These are phyloP conservation scores for Benincasa hispida DNA, from an alignment of 306 rosid genomes.

Conservation along the genomic window DNA sequence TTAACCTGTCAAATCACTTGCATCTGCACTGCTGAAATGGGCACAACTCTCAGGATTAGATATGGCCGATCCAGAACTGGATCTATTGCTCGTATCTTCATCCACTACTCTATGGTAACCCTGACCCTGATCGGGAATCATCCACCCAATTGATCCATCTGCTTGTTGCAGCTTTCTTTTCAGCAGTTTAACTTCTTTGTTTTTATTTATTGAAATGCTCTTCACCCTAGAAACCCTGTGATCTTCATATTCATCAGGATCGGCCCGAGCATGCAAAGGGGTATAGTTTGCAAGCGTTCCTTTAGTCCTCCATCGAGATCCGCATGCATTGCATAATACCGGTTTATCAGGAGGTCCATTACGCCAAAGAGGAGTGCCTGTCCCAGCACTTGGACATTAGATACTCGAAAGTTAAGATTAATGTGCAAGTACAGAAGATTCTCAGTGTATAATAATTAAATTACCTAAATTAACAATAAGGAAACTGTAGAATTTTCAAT, in stretches of 20 bases:
- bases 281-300: slow-evolving; percentile 96
- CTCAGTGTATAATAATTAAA: background rate
- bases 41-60: slow-evolving; percentile 96
- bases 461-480: background rate
- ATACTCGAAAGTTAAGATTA: slow-evolving; percentile 8
- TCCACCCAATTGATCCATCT: slow-evolving; percentile 29
- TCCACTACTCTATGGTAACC: slow-evolving; percentile 49
- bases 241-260: slow-evolving; percentile 70
- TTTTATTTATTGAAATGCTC: slow-evolving; percentile 55
- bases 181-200: slow-evolving; percentile 57
- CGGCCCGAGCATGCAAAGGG: slow-evolving; percentile 91
- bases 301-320: slow-evolving; percentile 99
- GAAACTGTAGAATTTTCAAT: background rate
- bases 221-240: slow-evolving; percentile 56
- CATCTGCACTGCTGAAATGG: slow-evolving; percentile 66
- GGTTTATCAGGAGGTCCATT: slow-evolving; percentile 99
- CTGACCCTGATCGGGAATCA: slow-evolving; percentile 40
- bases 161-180: slow-evolving; percentile 60
- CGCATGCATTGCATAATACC: slow-evolving; percentile 96
- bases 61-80: slow-evolving; percentile 93
- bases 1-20: slow-evolving; percentile 96
- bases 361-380: slow-evolving; percentile 99
- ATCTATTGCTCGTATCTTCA: slow-evolving; percentile 82
- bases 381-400: slow-evolving; percentile 9
- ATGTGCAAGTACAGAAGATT: background rate